Evolutionary conservation across 2,329 filamentous ascomycete species (phyloP).

Genomic region (Aspergillus amoenus): DNA sequence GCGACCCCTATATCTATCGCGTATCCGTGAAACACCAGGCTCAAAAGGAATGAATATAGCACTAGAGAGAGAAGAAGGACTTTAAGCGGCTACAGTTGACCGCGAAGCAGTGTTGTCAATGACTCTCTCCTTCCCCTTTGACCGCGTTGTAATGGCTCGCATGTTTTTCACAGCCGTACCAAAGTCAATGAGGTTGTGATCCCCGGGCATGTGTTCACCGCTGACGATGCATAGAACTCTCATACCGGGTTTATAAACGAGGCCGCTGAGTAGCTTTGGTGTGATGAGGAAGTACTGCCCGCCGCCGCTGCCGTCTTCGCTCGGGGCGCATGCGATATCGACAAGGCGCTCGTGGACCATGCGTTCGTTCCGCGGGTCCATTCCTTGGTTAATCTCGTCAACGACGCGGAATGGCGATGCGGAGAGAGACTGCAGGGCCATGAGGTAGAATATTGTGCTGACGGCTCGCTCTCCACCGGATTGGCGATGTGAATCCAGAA

Average conservation of each 20-base stretch:
- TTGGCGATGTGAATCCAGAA: conserved; percentile 88
- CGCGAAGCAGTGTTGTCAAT: conserved; percentile 8
- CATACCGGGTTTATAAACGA: conserved; percentile 89
- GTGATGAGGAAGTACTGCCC: conserved; percentile 94
- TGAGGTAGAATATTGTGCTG: conserved; percentile 97
- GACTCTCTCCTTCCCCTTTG: conserved; percentile 18
- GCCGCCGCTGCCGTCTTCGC: conserved; percentile 48
- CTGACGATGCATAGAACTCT: conserved; percentile 90
- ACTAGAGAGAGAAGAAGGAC: neutral
- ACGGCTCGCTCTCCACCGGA: conserved; percentile 95
- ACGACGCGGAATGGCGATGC: conserved; percentile 96
- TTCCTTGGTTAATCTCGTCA: conserved; percentile 99
- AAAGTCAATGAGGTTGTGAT: conserved; percentile 40
- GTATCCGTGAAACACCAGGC: neutral
- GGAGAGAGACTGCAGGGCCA: conserved; percentile 92
- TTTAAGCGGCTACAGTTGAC: conserved; percentile 22
- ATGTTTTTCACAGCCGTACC: conserved; percentile 35
- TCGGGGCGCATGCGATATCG: conserved; percentile 77
- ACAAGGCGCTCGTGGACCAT: conserved; percentile 99
- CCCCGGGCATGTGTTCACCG: conserved; percentile 62
- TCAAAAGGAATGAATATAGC: neutral
- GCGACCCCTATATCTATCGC: neutral
- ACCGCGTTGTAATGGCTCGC: conserved; percentile 26
- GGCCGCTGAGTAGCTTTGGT: conserved; percentile 82
- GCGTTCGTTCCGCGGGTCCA: conserved; percentile 97